Evolutionary conservation across 306 rosid species (phyloP).

Genomic region (Echinosophora koreensis): DNA sequence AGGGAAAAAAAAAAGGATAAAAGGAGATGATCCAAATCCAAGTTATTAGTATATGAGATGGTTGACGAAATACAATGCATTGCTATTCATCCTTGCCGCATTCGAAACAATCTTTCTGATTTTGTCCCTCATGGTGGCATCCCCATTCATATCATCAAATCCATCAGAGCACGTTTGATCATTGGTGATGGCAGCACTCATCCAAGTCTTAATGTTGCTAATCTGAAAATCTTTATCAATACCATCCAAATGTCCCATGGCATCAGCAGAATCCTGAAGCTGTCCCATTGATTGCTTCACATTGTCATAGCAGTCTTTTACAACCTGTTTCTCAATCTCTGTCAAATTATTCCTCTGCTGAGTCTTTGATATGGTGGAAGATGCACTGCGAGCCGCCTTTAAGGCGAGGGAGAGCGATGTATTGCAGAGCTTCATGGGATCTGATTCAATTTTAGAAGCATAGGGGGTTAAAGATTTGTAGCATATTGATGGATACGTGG

Average conservation of each 20-base stretch:
- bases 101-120: conserved; percentile 39
- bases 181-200: conserved; percentile 58
- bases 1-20: too few relatives aligned
- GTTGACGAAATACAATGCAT: conserved; percentile 63
- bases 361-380: conserved; percentile 42
- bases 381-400: conserved; percentile 38
- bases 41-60: conserved; percentile 37
- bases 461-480: conserved; percentile 51
- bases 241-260: conserved; percentile 35
- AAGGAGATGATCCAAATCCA: too few relatives aligned
- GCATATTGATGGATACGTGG: conserved; percentile 60
- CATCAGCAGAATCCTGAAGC: conserved; percentile 47
- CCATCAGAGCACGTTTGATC: conserved; percentile 59
- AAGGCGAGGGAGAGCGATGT: conserved; percentile 52
- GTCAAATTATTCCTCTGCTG: background rate
- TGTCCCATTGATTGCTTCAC: conserved; percentile 43
- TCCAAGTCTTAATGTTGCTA: conserved; percentile 54
- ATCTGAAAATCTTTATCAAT: conserved; percentile 42
- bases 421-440: conserved; percentile 55
- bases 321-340: conserved; percentile 15
- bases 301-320: conserved; percentile 59
- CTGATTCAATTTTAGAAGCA: conserved; percentile 54
- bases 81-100: conserved; percentile 56
- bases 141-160: conserved; percentile 49
- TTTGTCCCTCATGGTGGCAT: conserved; percentile 20